These are phyloP conservation scores for Nowakowskiella sp. DNA, from an alignment of 192 early-diverging fungal species.

Conservation along the genomic window DNA sequence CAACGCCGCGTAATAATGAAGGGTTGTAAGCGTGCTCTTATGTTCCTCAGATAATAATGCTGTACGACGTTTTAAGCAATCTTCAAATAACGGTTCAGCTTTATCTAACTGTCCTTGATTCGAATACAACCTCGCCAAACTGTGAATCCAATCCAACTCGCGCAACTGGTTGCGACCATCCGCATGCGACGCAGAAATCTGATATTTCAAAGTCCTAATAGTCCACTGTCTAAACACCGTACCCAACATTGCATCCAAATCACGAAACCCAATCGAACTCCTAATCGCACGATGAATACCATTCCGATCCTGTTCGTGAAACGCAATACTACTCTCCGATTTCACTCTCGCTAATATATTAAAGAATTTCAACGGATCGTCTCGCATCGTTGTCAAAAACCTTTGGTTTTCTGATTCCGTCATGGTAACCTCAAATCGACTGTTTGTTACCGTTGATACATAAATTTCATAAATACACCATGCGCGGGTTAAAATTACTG, in stretches of 20 bases:
- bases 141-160: background rate
- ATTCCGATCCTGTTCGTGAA: background rate
- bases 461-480: constrained; percentile 20
- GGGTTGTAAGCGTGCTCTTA: no score
- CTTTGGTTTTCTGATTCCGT: background rate
- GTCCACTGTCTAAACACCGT: no score
- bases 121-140: background rate
- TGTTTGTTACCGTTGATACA: constrained; percentile 4
- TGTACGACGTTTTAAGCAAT: background rate
- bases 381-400: background rate
- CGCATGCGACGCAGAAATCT: no score
- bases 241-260: no score
- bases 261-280: no score
- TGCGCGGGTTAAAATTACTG: constrained; percentile 13
- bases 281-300: background rate
- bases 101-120: background rate
- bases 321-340: background rate
- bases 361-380: background rate
- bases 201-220: background rate
- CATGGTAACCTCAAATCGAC: constrained; percentile 11
- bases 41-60: no score
- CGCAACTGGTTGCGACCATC: background rate
- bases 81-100: background rate
- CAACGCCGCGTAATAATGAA: no score
- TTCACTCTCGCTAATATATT: background rate